phyloP scores from a whole-genome alignment of 2,329 filamentous ascomycete species.

The Arthrobotrys conoides region DNA sequence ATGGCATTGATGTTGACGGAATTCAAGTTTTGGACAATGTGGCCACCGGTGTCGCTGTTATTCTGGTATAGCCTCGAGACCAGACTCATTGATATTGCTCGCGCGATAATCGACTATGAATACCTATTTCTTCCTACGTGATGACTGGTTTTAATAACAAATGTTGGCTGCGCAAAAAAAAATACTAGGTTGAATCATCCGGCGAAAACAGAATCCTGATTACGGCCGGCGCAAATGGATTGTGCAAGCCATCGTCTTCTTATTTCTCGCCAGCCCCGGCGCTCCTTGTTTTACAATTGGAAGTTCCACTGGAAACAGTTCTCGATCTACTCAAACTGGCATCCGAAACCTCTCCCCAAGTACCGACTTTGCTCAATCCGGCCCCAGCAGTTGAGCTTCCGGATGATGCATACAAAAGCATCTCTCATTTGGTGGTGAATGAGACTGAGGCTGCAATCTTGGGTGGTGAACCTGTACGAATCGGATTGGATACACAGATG shows the following conservation, averaged over 20 bases:
- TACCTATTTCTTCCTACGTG: background rate
- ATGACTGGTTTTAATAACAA: background rate
- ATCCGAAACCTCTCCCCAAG: conserved; percentile 65
- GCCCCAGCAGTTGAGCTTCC: conserved; percentile 82
- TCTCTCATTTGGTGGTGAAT: conserved; percentile 88
- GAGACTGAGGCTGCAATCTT: conserved; percentile 85
- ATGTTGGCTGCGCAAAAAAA: background rate
- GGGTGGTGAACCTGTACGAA: conserved; percentile 61
- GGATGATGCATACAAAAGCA: conserved; percentile 74
- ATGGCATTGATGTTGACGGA: conserved; percentile 75
- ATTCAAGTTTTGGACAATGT: conserved; percentile 69
- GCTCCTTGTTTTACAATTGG: conserved; percentile 82
- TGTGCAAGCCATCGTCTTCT: conserved; percentile 66
- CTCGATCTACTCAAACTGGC: conserved; percentile 74
- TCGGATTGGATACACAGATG: conserved; percentile 31
- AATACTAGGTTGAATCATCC: conserved; percentile 72
- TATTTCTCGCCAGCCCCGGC: conserved; percentile 70
- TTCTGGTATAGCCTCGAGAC: conserved; percentile 71
- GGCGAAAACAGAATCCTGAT: conserved; percentile 84
- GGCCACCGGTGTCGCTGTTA: conserved; percentile 80
- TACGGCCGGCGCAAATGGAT: conserved; percentile 78
- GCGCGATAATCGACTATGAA: background rate
- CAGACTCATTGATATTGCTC: background rate
- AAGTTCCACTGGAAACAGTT: conserved; percentile 78
- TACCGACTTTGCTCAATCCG: conserved; percentile 79